A percentile compares a stretch with the other conserved stretches of the same genome.
Conservation (phyloP, 2,329 filamentous ascomycete genomes). For the Penicillium olsonii region DNA sequence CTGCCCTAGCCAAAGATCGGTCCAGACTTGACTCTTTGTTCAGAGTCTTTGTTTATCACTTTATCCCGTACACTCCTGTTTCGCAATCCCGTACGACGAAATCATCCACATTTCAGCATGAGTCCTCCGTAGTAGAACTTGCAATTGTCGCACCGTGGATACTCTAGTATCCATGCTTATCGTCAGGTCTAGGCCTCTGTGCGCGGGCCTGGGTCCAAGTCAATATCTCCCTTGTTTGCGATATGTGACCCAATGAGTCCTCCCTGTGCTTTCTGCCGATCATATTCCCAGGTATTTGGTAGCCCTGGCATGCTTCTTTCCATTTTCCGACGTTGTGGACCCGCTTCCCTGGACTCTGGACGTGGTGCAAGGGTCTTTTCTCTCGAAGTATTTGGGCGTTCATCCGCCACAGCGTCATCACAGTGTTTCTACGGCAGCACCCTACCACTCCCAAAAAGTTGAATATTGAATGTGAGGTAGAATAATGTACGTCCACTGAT, state of each 20-base stretch:
- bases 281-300: conserved; percentile 21
- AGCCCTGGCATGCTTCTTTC: conserved; percentile 19
- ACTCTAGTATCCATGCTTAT: conserved; percentile 1
- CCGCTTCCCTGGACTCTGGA: conserved; percentile 7
- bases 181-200: conserved; percentile 7
- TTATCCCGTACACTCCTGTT: too few species aligned
- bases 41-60: conserved; percentile 1
- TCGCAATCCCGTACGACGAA: neutral
- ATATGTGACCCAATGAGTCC: conserved; percentile 17
- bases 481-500: too few species aligned
- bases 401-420: conserved; percentile 13
- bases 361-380: conserved; percentile 6
- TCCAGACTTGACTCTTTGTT: neutral
- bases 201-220: neutral
- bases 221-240: conserved; percentile 21
- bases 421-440: neutral
- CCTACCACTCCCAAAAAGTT: neutral
- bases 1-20: conserved; percentile 3
- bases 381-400: neutral
- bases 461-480: neutral
- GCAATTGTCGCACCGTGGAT: conserved; percentile 4
- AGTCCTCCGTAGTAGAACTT: neutral
- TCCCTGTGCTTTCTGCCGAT: conserved; percentile 20
- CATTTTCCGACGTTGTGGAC: conserved; percentile 17
- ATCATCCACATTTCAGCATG: too few species aligned